Conservation (phyloP, 306 rosid species). For the Prunus fruticosa region DNA sequence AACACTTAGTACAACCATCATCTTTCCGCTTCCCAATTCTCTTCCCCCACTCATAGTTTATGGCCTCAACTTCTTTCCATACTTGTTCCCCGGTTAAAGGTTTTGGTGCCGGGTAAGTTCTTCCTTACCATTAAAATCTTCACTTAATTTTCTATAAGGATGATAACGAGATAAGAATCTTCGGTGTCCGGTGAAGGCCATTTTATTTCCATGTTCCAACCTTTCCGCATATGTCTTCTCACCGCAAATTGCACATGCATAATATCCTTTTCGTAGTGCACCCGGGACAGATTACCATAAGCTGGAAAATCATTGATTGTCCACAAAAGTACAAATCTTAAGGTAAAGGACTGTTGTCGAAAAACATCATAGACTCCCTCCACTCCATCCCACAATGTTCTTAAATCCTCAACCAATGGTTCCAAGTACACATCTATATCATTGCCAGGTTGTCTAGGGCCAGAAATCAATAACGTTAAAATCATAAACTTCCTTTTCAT, state of each 20-base stretch:
- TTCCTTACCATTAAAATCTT: background rate
- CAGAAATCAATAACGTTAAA: background rate
- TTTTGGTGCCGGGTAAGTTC: background rate
- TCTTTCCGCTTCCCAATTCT: background rate
- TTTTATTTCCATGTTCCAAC: background rate
- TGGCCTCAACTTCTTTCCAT: background rate
- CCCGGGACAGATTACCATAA: background rate
- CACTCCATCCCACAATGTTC: background rate
- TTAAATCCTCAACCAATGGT: background rate
- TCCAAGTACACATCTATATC: conserved; percentile 6
- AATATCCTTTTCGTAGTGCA: background rate
- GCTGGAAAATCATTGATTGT: background rate
- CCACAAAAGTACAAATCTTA: background rate
- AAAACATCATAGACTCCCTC: background rate
- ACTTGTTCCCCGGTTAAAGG: background rate
- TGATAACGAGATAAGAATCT: background rate
- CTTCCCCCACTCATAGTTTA: background rate
- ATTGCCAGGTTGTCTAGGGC: background rate
- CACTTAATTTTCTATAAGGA: background rate
- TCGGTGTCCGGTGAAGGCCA: background rate
- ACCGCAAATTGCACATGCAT: background rate
- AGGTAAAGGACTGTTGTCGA: background rate
- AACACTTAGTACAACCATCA: background rate
- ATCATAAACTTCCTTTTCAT: background rate
- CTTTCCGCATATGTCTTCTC: background rate